Conservation (phyloP, 371 early-diverging fungal species). For the Lichtheimia corymbifera region DNA sequence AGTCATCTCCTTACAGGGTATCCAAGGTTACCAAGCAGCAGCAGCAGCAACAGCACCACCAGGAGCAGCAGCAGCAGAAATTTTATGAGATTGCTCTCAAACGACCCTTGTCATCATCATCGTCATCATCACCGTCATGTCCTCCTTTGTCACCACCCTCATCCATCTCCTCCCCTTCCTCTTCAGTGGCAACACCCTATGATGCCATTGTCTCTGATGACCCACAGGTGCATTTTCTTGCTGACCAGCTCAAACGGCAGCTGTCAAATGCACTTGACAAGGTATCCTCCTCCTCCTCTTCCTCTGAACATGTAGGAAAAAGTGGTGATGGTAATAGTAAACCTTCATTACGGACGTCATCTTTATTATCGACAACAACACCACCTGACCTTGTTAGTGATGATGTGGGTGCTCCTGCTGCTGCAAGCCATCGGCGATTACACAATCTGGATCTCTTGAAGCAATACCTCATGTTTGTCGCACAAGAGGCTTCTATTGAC, state of each 20-base stretch:
- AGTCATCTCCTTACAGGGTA: neutral
- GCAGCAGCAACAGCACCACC: neutral
- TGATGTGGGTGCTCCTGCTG: neutral
- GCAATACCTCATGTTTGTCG: constrained; percentile 40
- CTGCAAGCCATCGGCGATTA: constrained; percentile 15
- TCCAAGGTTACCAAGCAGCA: neutral
- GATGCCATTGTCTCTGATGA: neutral
- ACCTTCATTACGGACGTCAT: neutral
- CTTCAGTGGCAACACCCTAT: too few relatives aligned
- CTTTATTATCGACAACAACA: neutral
- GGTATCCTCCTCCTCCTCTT: neutral
- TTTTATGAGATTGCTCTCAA: constrained; percentile 15
- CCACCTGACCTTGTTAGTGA: neutral
- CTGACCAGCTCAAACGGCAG: constrained; percentile 26
- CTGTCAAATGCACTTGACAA: constrained; percentile 22
- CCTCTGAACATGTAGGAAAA: neutral
- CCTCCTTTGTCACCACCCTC: neutral
- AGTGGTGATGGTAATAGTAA: neutral
- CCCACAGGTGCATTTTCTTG: constrained; percentile 18
- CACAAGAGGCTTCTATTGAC: constrained; percentile 23
- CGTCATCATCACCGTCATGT: constrained; percentile 6
- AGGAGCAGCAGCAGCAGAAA: constrained; percentile 8
- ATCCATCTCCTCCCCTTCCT: neutral
- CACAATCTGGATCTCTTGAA: constrained; percentile 30
- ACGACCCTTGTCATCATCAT: neutral